Evolutionary conservation across 1,284 basidiomycete genomes (phyloP).

Genomic region (Malassezia sympodialis): DNA sequence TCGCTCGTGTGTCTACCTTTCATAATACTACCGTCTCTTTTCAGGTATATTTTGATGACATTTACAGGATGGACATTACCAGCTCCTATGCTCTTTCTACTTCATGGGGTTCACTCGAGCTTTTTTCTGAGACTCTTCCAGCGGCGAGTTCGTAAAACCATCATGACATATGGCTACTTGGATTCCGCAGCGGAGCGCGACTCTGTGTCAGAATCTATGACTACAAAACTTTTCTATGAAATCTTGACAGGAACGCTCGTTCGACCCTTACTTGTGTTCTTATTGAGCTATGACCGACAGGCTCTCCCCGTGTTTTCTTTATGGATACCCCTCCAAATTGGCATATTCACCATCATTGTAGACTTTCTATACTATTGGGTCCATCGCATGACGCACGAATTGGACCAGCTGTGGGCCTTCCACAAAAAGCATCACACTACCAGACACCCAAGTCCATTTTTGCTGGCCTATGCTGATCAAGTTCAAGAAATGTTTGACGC

Average conservation of each 20-base stretch:
- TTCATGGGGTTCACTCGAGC: constrained; percentile 24
- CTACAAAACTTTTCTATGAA: constrained; percentile 16
- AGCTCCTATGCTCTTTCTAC: constrained; percentile 20
- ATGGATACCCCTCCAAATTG: constrained; percentile 21
- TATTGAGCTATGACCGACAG: constrained; percentile 16
- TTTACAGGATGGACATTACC: constrained; percentile 26
- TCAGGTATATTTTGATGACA: constrained; percentile 26
- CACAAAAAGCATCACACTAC: constrained; percentile 31
- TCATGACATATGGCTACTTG: constrained; percentile 27
- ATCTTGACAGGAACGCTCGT: neutral
- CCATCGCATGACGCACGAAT: constrained; percentile 36
- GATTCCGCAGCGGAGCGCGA: constrained; percentile 25
- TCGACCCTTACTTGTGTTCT: constrained; percentile 12
- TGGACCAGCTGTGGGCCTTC: constrained; percentile 23
- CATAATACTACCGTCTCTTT: constrained; percentile 20
- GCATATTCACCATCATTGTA: constrained; percentile 16
- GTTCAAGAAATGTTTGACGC: constrained; percentile 38
- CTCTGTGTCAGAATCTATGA: constrained; percentile 26
- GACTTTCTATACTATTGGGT: constrained; percentile 40
- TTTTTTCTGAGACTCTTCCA: constrained; percentile 20
- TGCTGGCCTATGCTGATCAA: constrained; percentile 31
- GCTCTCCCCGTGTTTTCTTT: neutral
- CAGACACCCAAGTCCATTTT: constrained; percentile 31
- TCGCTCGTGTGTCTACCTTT: constrained; percentile 27
- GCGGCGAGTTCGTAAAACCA: constrained; percentile 17